Percentiles rank a stretch among this genome's conserved stretches.
Evolutionary conservation across 2,329 filamentous ascomycete species (phyloP).

Genomic region (Grosmannia clavigera): DNA sequence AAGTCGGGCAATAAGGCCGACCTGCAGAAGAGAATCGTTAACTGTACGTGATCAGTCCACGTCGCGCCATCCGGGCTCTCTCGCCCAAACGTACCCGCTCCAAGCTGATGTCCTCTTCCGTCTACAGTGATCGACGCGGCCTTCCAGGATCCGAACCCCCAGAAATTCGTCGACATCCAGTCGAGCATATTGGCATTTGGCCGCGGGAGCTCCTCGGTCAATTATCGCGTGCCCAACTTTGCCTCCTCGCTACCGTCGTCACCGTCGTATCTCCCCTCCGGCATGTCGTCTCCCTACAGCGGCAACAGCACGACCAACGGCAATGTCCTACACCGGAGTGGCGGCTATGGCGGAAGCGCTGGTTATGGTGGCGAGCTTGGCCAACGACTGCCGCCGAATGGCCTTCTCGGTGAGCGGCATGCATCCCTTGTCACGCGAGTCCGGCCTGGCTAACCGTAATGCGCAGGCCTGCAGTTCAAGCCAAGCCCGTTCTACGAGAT

Average conservation of each 20-base stretch:
- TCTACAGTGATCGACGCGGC: constrained; percentile 9
- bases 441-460: background rate
- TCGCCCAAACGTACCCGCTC: background rate
- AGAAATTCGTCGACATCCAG: constrained; percentile 5
- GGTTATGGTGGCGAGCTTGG: background rate
- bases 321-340: background rate
- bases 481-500: constrained; percentile 77
- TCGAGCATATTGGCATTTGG: constrained; percentile 4
- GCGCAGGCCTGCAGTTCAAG: constrained; percentile 35
- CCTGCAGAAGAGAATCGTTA: constrained; percentile 65
- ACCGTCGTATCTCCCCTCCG: background rate
- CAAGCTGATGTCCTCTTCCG: background rate
- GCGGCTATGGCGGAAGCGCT: background rate
- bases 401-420: background rate
- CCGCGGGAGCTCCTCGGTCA: background rate
- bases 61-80: background rate
- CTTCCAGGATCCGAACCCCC: constrained; percentile 6
- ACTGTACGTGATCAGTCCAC: constrained; percentile 45
- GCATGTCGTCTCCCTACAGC: constrained; percentile 5
- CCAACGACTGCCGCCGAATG: background rate
- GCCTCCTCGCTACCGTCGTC: constrained; percentile 4
- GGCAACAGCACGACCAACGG: background rate
- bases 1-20: constrained; percentile 77
- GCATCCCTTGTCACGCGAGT: background rate
- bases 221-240: constrained; percentile 2